Conservation (phyloP, 108 stramenopile genomes). For the Conticribra weissflogii region DNA sequence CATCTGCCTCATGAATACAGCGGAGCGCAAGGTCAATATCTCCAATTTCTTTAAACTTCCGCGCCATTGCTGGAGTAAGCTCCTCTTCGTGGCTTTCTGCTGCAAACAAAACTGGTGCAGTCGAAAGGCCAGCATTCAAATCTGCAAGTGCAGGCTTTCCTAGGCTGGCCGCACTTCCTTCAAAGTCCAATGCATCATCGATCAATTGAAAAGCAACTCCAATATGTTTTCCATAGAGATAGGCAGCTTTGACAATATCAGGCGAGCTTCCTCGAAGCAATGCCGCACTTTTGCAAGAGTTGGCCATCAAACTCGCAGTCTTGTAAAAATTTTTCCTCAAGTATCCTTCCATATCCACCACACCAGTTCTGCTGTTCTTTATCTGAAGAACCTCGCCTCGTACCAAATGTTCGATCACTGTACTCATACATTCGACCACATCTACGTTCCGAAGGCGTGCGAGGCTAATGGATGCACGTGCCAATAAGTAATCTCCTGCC, state of each 20-base stretch:
- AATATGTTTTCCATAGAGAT: constrained; percentile 95
- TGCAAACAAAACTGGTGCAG: constrained; percentile 96
- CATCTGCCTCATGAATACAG: constrained; percentile 57
- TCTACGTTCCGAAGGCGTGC: constrained; percentile 94
- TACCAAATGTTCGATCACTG: constrained; percentile 98
- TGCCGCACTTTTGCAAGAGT: constrained; percentile 92
- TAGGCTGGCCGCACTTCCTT: constrained; percentile 76
- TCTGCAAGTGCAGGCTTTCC: constrained; percentile 97
- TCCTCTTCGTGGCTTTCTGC: constrained; percentile 78
- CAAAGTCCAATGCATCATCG: constrained; percentile 98
- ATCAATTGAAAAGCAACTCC: constrained; percentile 98
- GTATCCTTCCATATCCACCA: constrained; percentile 78
- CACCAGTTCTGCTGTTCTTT: constrained; percentile 63
- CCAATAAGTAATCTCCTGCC: constrained; percentile 98
- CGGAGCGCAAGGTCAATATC: constrained; percentile 87
- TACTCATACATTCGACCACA: constrained; percentile 96
- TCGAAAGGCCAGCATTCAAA: constrained; percentile 92
- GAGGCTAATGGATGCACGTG: constrained; percentile 92
- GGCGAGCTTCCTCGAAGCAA: constrained; percentile 78
- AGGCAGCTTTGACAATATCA: constrained; percentile 75
- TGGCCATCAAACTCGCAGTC: constrained; percentile 97
- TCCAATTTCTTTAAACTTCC: constrained; percentile 88
- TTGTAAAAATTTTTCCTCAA: constrained; percentile 98
- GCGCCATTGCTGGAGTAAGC: constrained; percentile 75
- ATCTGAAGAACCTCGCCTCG: constrained; percentile 97